Base-by-base conservation (phyloP, 352 stramenopile species). In the Halophytophthora polymorphica region DNA sequence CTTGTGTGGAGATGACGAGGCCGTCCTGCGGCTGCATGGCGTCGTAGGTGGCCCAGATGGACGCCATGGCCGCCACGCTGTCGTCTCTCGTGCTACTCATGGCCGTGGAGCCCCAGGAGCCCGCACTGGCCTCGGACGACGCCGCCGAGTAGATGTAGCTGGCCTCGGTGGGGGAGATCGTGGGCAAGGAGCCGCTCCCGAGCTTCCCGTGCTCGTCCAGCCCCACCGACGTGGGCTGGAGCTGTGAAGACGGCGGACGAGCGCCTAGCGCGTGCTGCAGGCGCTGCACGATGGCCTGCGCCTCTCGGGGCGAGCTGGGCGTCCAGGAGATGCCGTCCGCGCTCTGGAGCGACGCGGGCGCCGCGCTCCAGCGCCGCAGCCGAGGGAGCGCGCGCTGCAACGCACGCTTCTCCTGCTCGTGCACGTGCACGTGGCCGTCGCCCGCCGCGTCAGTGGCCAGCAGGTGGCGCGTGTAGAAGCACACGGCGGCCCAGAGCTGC, bases 401-500 rank as follows among this genome's bases (percentile, higher is more conserved):
- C 1, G 71, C 72, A 14, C 72, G 73, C 34, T 64, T 71, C 34
- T 92, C 82, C 11, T 74, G 50, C 23, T 78, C 72, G 17, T 54
- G 62, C 7, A 89, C 56, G 50, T 47, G 8, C 39, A 44, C 34
- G 56, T 57, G 25, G 49, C 67, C 53, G 37, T 58, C 54, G 35
- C 43, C 53, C n/a, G n/a, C n/a, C n/a, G n/a, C n/a, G 28, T 76
- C 69, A n/a, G 64, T 50, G 37, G 75, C 55, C 13, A 72, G 55
- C 8, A 90, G 65, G 34, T 83, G 68, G 2, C 74, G 73, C 28
- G 86, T 66, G 50, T 87, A 93, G 46, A 66, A 69, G 28, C 68
- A 76, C 14, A 93, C 37, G 0, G 71, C 66, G 8, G 73, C 66
- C 77, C 77, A 88, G 6, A 90, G 44, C 35, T 86, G 70, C 11